Evolutionary conservation across 352 stramenopile genomes (phyloP).

Genomic region (Pythium plurisporium): DNA sequence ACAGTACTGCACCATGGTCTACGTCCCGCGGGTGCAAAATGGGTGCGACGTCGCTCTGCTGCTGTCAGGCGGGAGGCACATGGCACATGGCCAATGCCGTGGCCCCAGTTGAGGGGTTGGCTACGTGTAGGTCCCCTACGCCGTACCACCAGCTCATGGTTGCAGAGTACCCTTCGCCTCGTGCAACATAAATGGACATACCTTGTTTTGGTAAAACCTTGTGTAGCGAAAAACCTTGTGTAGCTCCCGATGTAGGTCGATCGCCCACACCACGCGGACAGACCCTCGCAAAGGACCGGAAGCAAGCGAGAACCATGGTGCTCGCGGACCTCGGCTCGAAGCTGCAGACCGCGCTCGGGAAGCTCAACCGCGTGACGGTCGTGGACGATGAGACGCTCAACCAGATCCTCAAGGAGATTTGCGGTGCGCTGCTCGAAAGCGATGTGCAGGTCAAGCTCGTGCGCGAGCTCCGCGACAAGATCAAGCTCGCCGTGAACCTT

Average conservation of each 20-base stretch:
- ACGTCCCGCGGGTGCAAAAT: background rate
- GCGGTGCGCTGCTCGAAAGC: conserved; percentile 83
- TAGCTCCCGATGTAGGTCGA: no score
- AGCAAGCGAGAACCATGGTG: conserved; percentile 54
- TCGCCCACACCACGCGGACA: background rate
- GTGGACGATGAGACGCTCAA: conserved; percentile 91
- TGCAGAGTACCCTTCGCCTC: no score
- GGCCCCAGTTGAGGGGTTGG: no score
- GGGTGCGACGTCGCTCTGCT: no score
- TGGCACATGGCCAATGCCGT: no score
- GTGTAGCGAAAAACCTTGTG: background rate
- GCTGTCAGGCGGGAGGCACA: no score
- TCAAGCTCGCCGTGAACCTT: conserved; percentile 85
- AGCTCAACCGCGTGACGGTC: conserved; percentile 84
- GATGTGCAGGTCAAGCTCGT: conserved; percentile 90
- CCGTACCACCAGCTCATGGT: no score
- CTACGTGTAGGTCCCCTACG: no score
- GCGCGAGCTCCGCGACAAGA: conserved; percentile 83
- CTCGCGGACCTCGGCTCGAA: conserved; percentile 85
- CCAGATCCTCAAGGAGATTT: conserved; percentile 89
- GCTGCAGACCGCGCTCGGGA: conserved; percentile 80
- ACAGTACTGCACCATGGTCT: no score
- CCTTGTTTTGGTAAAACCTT: conserved; percentile 6
- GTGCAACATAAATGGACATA: background rate
- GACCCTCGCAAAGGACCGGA: background rate